Base-by-base conservation (phyloP, 495 filamentous ascomycete genomes). In the Trichoderma reesei region DNA sequence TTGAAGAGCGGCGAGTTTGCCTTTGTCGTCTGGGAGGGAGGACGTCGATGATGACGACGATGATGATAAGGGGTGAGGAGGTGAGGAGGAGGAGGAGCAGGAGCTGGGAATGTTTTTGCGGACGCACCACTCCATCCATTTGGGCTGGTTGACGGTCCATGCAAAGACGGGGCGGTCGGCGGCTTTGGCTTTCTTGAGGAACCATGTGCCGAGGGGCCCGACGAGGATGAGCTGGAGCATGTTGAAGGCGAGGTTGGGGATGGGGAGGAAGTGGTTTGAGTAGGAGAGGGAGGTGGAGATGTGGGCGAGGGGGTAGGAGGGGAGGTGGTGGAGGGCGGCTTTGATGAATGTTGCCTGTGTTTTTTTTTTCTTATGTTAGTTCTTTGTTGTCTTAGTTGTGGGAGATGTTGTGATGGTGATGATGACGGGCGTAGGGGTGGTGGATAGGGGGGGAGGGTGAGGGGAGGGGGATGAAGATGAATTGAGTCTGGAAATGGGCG, bases 121-220 rank as follows among this genome's bases (percentile, higher is more conserved):
- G 34, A 83, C 75, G 59, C 82, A 76, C 88, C 89, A 93, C 68
- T 83, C 77, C 91, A 96, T 96, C 70, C 82, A 78, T 13, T 74
- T 72, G 62, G 82, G 80, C 3, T 86, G 83, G 67, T 97, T 95
- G 26, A 96, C 89, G 0, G 93, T 96, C 92, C 92, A 98, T 1
- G 84, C 77, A 68, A 85, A 88, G 8, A 96, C 73, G 13, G 80
- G 78, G 20, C 88, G 82, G 18, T 78, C 76, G 6, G 76, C 73
- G 62, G 73, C 71, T 51, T 78, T 78, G 9, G 80, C 81, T 26
- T 89, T 83, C 2, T 80, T 78, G 13, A 90, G 63, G 75, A 96
- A 94, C 2, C 72, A 73, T 9, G 74, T 65, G 1, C 91, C 89
- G 61, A 74, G 66, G 0, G 87, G 87, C 0, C 86, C 82, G 60